These are phyloP conservation scores for Esteya vermicola DNA, from an alignment of 2,329 filamentous ascomycete genomes.

Conservation along the genomic window DNA sequence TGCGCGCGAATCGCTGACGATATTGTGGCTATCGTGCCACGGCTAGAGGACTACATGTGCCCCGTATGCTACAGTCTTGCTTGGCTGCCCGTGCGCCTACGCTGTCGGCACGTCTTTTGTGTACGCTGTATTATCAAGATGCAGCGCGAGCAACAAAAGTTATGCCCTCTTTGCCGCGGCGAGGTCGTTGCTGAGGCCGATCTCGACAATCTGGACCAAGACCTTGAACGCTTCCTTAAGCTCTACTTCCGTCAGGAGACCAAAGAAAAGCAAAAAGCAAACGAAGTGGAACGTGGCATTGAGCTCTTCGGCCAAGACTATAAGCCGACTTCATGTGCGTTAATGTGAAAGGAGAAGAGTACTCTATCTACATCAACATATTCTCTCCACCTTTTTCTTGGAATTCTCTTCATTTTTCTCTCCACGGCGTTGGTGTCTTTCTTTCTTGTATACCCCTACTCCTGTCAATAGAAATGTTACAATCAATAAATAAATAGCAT, in stretches of 20 bases:
- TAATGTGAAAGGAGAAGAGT: too few species aligned
- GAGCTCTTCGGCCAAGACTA: constrained; percentile 59
- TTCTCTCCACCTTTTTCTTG: not conserved
- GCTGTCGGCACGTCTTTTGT: constrained; percentile 67
- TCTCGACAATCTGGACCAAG: constrained; percentile 53
- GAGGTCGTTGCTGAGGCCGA: constrained; percentile 59
- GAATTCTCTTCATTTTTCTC: not conserved
- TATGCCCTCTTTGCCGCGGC: constrained; percentile 64
- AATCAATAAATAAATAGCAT: not conserved
- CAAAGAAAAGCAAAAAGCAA: constrained; percentile 52
- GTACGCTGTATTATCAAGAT: constrained; percentile 72
- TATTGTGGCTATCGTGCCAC: constrained; percentile 60
- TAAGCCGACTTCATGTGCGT: constrained; percentile 38
- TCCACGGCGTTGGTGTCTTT: too few species aligned
- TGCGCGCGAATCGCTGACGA: constrained; percentile 61
- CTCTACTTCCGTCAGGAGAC: constrained; percentile 62
- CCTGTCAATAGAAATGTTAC: too few species aligned
- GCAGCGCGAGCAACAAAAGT: constrained; percentile 52
- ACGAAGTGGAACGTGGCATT: constrained; percentile 60
- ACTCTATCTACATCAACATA: too few species aligned
- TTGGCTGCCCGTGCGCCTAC: constrained; percentile 67
- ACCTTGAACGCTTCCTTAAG: constrained; percentile 54
- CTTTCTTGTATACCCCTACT: not conserved
- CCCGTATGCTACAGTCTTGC: constrained; percentile 67
- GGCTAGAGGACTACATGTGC: constrained; percentile 72